Base-by-base conservation (phyloP, 2,329 filamentous ascomycete species). In the Trichocomaceae sp. region DNA sequence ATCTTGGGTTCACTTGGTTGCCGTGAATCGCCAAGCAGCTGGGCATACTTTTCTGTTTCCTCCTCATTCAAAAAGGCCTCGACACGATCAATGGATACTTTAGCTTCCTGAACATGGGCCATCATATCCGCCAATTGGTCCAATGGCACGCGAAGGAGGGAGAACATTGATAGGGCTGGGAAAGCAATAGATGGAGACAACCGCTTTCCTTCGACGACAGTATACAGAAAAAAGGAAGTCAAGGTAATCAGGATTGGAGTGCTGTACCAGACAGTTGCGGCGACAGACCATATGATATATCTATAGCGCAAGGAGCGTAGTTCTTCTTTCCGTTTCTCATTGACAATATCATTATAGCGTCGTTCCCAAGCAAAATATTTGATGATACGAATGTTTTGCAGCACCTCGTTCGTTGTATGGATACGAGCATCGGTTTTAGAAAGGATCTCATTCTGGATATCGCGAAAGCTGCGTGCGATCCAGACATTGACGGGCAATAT, bases 311-410 rank as follows among this genome's bases (percentile, higher is more conserved):
- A 73, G 31, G 89, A 83, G 63, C 81, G 84, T 50, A 99, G 79
- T 70, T 99, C 93, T 2, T 77, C 77, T 44, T 79, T 78, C 59
- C 93, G 84, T 75, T 96, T 96, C 69, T 96, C 92, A 58, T 95
- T 87, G 33, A 99, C 90, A 53, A 89, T 84, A 20, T 83, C 82
- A 55, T 88, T 83, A 68, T 96, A 99, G 2, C 92, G 87, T 63
- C 90, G 84, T 70, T 99, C 93, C 93, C 93, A 99, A 0, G 93
- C 92, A 69, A 99, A 99, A 72, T 93, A 99, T 69, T 99, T 99
- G 81, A 99, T 97, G 69, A 99, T 96, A 50, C 93, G 85, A 61
- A 99, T 97, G 64, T 97, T 99, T 67, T 95, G 91, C 26, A 99
- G 77, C 7, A 97, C 88, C 72, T 99, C 93, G 69, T 99, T 99